Base-by-base conservation (phyloP, 352 stramenopile genomes). In the Phytophthora ohioensis region DNA sequence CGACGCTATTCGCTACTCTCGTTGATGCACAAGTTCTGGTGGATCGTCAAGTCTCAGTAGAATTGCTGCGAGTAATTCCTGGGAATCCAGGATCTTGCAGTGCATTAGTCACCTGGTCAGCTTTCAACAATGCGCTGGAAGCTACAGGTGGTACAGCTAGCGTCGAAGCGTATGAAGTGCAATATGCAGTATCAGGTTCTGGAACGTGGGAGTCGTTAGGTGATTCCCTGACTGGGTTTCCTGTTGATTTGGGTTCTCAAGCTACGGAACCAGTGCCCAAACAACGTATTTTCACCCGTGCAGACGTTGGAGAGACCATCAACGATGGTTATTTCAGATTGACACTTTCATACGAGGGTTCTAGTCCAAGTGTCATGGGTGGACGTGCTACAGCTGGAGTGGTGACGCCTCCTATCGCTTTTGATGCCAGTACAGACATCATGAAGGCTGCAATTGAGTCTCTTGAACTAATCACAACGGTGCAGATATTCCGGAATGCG, bases 371-470 rank as follows among this genome's bases (percentile, higher is more conserved):
- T 46, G 6, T 49, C 9, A 8, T 72, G 15, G 69, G 69, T n/a
- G 69, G 69, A 55, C 69, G 69, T 35, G 39, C 64, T 0, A 58
- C 41, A 1, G 43, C 64, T 55, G 69, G 64, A 35, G 65, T 67
- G 4, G 58, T 90, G 35, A 92, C 87, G 31, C 72, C 78, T 12
- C 70, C 64, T 15, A 95, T 98, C 55, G 53, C 84, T 43, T 93
- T 94, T 60, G 87, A 93, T 67, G 90, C 91, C 35, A 90, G 72
- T 35, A 85, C 77, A 36, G 57, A 59, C 17, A 61, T 83, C 12
- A 69, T 97, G 58, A 91, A 95, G 64, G 43, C 68, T 5, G 87
- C 85, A 31, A 73, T 98, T 36, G 79, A 95, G 61, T 84, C 71
- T 13, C 78, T 98, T n/a, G 85, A 90, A 6, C 75, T 85, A 17